These are phyloP conservation scores for Clonostachys solani DNA, from an alignment of 2,329 filamentous ascomycete genomes.

Conservation along the genomic window DNA sequence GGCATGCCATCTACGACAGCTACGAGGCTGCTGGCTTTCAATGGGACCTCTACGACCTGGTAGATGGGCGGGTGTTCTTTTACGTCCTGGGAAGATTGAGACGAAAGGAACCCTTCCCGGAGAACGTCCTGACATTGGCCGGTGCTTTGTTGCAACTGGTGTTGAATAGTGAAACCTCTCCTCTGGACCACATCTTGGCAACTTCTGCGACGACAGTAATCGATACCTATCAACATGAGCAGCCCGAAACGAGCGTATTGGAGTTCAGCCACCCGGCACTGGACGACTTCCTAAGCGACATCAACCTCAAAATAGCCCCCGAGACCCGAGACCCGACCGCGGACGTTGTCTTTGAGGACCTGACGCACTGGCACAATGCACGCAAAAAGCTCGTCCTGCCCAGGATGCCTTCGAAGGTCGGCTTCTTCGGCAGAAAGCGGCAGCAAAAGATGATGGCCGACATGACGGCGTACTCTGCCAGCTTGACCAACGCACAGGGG, in stretches of 20 bases:
- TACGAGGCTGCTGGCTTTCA: not conserved
- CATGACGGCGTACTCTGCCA: conserved; percentile 65
- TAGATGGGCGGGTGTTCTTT: conserved; percentile 22
- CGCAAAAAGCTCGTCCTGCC: conserved; percentile 40
- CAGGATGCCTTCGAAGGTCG: conserved; percentile 19
- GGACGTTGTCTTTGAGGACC: conserved; percentile 36
- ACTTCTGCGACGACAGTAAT: not conserved
- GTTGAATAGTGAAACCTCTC: not conserved
- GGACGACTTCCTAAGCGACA: conserved; percentile 35
- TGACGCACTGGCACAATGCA: conserved; percentile 59
- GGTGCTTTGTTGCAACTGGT: not conserved
- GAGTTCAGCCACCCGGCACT: conserved; percentile 42
- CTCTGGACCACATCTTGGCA: not conserved
- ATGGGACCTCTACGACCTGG: conserved; percentile 19
- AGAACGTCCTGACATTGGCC: conserved; percentile 2
- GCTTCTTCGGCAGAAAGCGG: conserved; percentile 28
- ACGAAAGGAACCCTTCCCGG: not conserved
- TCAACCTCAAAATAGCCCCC: conserved; percentile 25
- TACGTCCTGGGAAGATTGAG: conserved; percentile 9
- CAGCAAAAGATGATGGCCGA: conserved; percentile 66
- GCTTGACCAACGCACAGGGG: conserved; percentile 60
- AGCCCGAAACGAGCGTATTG: conserved; percentile 22
- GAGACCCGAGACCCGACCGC: conserved; percentile 13
- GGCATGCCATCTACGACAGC: not conserved
- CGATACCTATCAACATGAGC: not conserved